Conservation (phyloP, 2,329 filamentous ascomycete genomes). For the Apiospora malaysiana region DNA sequence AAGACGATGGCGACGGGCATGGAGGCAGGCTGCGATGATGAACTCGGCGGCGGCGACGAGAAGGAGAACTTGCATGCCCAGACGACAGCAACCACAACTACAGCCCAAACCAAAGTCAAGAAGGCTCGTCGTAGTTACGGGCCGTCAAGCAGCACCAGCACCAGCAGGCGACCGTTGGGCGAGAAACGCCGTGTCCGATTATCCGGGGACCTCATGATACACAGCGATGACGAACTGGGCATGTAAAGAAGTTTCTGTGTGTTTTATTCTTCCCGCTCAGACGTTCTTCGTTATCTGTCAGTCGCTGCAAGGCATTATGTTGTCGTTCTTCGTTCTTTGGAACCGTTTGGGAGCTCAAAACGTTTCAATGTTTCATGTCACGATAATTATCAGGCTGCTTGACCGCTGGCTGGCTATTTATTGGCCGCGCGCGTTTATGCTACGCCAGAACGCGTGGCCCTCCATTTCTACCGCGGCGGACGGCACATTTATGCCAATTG, state of each 20-base stretch:
- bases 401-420: neutral
- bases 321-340: neutral
- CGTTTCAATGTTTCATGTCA: neutral
- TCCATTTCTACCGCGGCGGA: neutral
- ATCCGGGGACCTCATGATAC: slow-evolving; percentile 25
- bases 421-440: neutral
- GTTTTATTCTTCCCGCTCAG: neutral
- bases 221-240: slow-evolving; percentile 35
- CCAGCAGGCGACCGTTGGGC: slow-evolving; percentile 8
- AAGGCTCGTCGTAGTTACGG: neutral
- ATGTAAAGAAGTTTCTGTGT: slow-evolving; percentile 26
- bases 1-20: slow-evolving; percentile 10
- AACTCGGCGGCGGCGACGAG: slow-evolving; percentile 28
- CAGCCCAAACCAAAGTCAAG: neutral
- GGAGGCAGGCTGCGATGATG: neutral
- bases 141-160: slow-evolving; percentile 20
- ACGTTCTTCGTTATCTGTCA: neutral
- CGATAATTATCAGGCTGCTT: neutral
- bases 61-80: slow-evolving; percentile 28
- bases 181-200: slow-evolving; percentile 26
- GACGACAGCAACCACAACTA: neutral
- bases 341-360: neutral
- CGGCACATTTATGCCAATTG: neutral
- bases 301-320: neutral
- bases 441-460: neutral